Evolutionary conservation across 2,329 filamentous ascomycete species (phyloP).

Genomic region (Chaetomium olivaceum): DNA sequence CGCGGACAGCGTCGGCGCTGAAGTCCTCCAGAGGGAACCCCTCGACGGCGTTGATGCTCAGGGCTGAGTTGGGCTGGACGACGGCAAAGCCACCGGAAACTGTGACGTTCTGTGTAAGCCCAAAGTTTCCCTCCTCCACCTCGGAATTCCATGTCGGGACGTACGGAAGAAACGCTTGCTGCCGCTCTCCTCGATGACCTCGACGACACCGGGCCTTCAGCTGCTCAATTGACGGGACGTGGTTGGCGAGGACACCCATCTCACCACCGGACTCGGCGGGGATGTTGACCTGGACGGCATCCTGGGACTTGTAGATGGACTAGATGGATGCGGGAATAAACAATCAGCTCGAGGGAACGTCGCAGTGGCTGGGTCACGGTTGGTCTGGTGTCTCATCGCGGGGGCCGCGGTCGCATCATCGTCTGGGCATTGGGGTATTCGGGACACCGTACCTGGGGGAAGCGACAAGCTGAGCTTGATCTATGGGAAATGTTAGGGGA

Average conservation of each 20-base stretch:
- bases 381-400: slow-evolving; percentile 24
- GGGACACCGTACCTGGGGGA: slow-evolving; percentile 79
- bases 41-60: slow-evolving; percentile 99
- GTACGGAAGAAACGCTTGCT: slow-evolving; percentile 98
- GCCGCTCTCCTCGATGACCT: slow-evolving; percentile 91
- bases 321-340: slow-evolving; percentile 59
- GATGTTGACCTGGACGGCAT: slow-evolving; percentile 94
- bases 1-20: slow-evolving; percentile 83
- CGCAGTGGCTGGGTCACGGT: background rate
- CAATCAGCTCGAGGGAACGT: slow-evolving; percentile 32
- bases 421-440: background rate
- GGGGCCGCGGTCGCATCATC: slow-evolving; percentile 29
- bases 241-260: slow-evolving; percentile 99
- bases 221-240: slow-evolving; percentile 98
- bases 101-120: slow-evolving; percentile 42
- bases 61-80: slow-evolving; percentile 88
- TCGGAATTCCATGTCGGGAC: slow-evolving; percentile 42
- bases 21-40: slow-evolving; percentile 94
- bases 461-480: slow-evolving; percentile 98
- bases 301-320: slow-evolving; percentile 69
- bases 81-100: slow-evolving; percentile 96
- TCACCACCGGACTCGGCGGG: slow-evolving; percentile 96
- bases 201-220: slow-evolving; percentile 91
- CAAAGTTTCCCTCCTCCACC: slow-evolving; percentile 10
- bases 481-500: slow-evolving; percentile 40